phyloP scores from a whole-genome alignment of 1,139 yeast species.

The Kodamaea plutei region DNA sequence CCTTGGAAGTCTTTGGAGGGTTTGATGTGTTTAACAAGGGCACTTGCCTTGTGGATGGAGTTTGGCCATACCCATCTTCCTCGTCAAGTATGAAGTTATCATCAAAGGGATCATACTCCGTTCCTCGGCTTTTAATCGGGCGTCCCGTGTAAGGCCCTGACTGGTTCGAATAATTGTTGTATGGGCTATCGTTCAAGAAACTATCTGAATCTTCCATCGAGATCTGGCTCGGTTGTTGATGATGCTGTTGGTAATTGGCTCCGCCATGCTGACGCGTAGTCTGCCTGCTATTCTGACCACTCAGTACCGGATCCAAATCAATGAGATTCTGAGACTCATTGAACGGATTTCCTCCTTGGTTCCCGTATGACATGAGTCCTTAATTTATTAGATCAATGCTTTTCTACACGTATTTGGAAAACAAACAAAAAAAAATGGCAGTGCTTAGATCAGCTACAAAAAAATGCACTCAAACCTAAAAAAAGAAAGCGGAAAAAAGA shows the following conservation, averaged over 20 bases:
- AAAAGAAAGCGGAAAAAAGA: no score
- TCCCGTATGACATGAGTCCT: constrained; percentile 6
- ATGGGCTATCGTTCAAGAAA: no score
- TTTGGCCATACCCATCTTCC: constrained; percentile 16
- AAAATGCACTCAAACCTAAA: no score
- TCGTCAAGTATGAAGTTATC: constrained; percentile 36
- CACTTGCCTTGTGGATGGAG: constrained; percentile 16
- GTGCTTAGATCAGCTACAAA: no score
- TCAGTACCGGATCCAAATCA: constrained; percentile 24
- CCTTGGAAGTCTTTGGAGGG: constrained; percentile 12
- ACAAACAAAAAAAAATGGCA: no score
- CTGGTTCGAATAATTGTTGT: constrained; percentile 7
- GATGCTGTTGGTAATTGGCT: no score
- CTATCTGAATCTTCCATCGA: no score
- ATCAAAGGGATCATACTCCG: constrained; percentile 29
- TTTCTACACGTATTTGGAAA: no score
- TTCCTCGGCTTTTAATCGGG: constrained; percentile 9
- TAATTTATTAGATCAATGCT: no score
- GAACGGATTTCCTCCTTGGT: constrained; percentile 10
- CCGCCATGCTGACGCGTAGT: no score
- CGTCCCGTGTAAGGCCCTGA: constrained; percentile 14
- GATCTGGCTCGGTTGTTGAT: no score
- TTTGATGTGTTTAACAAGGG: constrained; percentile 23
- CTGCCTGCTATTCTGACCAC: no score
- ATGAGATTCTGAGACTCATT: constrained; percentile 23